Base-by-base conservation (phyloP, 768 basidiomycete genomes). In the Termitomyces sp. region DNA sequence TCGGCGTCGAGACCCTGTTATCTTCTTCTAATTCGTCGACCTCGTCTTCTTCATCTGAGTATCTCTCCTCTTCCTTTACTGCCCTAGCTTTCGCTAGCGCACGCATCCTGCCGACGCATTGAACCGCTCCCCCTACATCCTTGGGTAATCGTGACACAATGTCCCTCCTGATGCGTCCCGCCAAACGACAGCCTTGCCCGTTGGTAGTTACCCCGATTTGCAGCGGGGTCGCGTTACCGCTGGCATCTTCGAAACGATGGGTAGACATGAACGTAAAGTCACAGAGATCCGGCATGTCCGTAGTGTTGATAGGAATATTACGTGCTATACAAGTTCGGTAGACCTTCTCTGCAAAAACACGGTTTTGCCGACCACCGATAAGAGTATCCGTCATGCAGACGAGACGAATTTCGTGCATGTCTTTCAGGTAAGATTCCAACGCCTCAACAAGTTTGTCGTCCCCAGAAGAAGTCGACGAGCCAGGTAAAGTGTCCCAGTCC, bases 131-230 rank as follows among this genome's bases (percentile, higher is more conserved):
- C 0, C 93, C 94, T 0, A 90, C 78, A 8, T 87, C 84, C 58
- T 76, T 80, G 0, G 93, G 86, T 5, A 99, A 72, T 42, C 77
- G 77, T 0, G 88, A 75, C 2, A 96, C 84, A 52, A 98, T 86
- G 24, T 98, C 94, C 26, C 96, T 77, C 36, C 85, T 82, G 40
- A 99, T 73, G 12, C 96, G 80, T 1, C 85, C 81, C 0, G 87
- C 87, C 4, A 99, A 77, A 6, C 96, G 76, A 65, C 96, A 98
- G 2, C 94, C 96, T 61, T 88, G 83, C 0, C 93, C 93, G 63
- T 97, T 98, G 0, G 95, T 95, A 3, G 94, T 91, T 2, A 98
- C 81, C 0, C 88, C 91, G 22, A 99, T 73, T 66, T 90, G 90
- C 0, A 92, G 71, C 3, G 84, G 67, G 1, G 82, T 81, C 16